Evolutionary conservation across 495 filamentous ascomycete genomes (phyloP).

Genomic region (Trichoderma asperelloides): DNA sequence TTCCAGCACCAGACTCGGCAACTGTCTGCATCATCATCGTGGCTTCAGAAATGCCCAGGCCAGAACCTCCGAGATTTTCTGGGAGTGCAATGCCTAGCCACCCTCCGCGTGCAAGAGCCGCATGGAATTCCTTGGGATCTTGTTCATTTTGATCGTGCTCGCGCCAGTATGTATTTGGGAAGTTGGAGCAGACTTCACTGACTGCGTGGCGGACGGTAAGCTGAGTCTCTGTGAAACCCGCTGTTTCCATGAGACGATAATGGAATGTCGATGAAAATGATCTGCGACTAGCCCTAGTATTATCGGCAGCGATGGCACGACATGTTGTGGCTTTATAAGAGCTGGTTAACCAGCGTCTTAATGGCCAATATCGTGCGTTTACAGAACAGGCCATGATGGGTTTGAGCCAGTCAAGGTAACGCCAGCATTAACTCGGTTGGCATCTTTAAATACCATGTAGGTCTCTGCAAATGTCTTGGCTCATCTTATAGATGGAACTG

Average conservation of each 20-base stretch:
- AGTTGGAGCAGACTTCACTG: constrained; percentile 55
- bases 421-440: background rate
- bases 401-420: background rate
- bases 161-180: constrained; percentile 60
- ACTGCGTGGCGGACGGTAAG: constrained; percentile 64
- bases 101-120: constrained; percentile 66
- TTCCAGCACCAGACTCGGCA: constrained; percentile 64
- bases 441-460: background rate
- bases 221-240: constrained; percentile 63
- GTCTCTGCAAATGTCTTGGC: background rate
- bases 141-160: constrained; percentile 55
- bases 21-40: constrained; percentile 84
- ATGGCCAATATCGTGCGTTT: background rate
- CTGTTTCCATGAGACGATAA: constrained; percentile 54
- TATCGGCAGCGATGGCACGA: background rate
- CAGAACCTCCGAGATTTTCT: constrained; percentile 60
- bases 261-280: constrained; percentile 20
- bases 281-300: background rate
- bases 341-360: background rate
- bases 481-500: background rate
- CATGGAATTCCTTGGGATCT: constrained; percentile 66
- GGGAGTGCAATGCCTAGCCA: constrained; percentile 77
- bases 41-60: constrained; percentile 71
- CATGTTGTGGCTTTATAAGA: background rate
- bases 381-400: background rate